phyloP scores from a whole-genome alignment of 2,329 filamentous ascomycete genomes.

The Drechslera avenae region DNA sequence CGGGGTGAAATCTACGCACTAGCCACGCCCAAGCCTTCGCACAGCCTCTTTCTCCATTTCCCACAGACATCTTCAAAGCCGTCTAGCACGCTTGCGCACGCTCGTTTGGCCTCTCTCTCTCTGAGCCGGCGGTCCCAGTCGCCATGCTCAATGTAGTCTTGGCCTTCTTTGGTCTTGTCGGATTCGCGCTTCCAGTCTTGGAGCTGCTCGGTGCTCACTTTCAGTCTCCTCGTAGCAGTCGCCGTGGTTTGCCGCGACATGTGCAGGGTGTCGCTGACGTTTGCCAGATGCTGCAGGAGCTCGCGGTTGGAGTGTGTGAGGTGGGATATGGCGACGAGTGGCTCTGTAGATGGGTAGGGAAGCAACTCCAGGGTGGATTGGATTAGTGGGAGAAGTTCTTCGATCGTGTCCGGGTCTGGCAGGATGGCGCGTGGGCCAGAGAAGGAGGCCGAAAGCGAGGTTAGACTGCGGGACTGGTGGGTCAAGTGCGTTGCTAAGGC shows the following conservation, averaged over 20 bases:
- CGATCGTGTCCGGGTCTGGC: conserved; percentile 68
- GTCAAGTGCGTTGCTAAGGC: conserved; percentile 75
- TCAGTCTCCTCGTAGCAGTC: conserved; percentile 77
- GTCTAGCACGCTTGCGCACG: conserved; percentile 85
- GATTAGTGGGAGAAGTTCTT: conserved; percentile 71
- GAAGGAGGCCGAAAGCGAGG: conserved; percentile 73
- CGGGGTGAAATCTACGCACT: conserved; percentile 34
- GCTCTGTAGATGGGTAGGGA: conserved; percentile 67
- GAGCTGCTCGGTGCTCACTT: conserved; percentile 82
- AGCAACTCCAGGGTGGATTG: conserved; percentile 68
- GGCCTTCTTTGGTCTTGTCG: conserved; percentile 80
- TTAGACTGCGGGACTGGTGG: conserved; percentile 76
- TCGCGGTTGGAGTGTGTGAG: conserved; percentile 70
- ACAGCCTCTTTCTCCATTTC: conserved; percentile 76
- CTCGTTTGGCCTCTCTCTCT: conserved; percentile 78
- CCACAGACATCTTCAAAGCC: conserved; percentile 93
- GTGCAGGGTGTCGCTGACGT: conserved; percentile 88
- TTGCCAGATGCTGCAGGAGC: conserved; percentile 79
- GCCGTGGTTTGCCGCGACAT: conserved; percentile 90
- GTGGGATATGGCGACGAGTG: conserved; percentile 69
- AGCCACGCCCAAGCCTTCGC: conserved; percentile 52
- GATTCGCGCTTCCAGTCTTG: conserved; percentile 83
- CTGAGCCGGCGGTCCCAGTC: conserved; percentile 81
- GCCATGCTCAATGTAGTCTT: conserved; percentile 77
- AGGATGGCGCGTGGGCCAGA: conserved; percentile 70